A percentile compares a stretch with the other conserved stretches of the same genome.
phyloP scores from a whole-genome alignment of 495 filamentous ascomycete species.

The Pseudomonodictys pantanalensis region DNA sequence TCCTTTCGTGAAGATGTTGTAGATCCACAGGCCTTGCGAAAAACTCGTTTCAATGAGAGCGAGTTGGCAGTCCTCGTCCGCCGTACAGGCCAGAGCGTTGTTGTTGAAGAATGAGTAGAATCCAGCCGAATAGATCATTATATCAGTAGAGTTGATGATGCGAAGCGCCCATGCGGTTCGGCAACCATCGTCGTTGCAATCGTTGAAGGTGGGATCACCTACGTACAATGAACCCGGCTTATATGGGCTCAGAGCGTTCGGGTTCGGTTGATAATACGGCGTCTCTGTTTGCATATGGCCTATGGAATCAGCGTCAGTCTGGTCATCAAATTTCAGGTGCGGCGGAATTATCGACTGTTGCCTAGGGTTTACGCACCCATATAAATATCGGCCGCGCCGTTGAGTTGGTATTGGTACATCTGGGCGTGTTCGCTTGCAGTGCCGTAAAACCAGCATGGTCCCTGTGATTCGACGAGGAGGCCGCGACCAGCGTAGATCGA shows the following conservation, averaged over 20 bases:
- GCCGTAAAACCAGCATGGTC: conserved; percentile 12
- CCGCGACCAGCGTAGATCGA: conserved; percentile 5
- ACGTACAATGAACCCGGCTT: conserved; percentile 3
- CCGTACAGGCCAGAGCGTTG: conserved; percentile 67
- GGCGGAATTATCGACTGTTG: no score
- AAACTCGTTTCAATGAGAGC: background rate
- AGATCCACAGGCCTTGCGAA: background rate
- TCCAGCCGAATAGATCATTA: conserved; percentile 33
- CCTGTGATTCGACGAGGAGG: conserved; percentile 4
- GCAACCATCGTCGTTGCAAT: conserved; percentile 36
- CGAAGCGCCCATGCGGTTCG: conserved; percentile 51
- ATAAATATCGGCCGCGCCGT: background rate
- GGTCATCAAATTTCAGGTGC: no score
- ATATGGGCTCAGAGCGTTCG: conserved; percentile 31
- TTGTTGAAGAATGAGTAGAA: conserved; percentile 56
- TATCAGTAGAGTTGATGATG: conserved; percentile 32
- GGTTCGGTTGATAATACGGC: conserved; percentile 7
- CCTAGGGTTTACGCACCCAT: no score
- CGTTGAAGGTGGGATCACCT: conserved; percentile 38
- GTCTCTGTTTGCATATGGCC: conserved; percentile 7
- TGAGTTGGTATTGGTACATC: conserved; percentile 5
- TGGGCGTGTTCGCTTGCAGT: conserved; percentile 1
- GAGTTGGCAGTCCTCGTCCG: conserved; percentile 47
- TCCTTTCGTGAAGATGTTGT: background rate
- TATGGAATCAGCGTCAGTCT: no score